Evolutionary conservation across 352 stramenopile genomes (phyloP), one percentile per base, ranked within the genome.

Genomic region (Globisporangium emineosum): DNA sequence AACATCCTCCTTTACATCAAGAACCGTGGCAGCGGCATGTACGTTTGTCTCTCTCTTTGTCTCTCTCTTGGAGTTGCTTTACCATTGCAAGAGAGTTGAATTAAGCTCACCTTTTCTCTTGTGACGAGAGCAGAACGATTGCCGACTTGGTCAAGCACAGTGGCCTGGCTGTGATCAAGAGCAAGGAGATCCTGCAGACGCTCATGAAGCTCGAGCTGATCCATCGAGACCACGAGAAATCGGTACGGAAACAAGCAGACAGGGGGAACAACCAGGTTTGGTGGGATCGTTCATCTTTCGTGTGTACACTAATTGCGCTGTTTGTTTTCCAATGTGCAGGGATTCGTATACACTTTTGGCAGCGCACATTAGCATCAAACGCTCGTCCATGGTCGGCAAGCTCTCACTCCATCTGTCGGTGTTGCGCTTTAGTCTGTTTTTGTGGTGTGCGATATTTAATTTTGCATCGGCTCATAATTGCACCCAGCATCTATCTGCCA

Each of bases 121-220:
- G 40, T 17, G 9, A 21, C 21, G 40, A 21, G 10, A 30, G 27
- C 60, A 94, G 86, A 30, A 89, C 86, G 17, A 95, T 95, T 61
- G 79, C 84, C 9, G 86, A 95, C 52, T 66, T 95, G 8, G 86
- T 93, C 60, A 90, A 90, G 57, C 81, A 93, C 68, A 93, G 81
- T 37, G 77, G 78, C 0, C 56, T 95, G 45, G 72, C 81, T 2
- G 86, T 93, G 37, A 93, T 95, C 72, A 83, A 86, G 37, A 92
- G 83, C 77, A 95, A 95, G 65, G 86, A 95, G 62, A 93, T 93
- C 55, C 64, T 95, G 32, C 84, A 95, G 73, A 93, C 86, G 52
- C 80, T 95, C 45, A 93, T 90, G 75, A 93, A 91, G 67, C 75
- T 95, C 64, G 78, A 90, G 21, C 77, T 93, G 40, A 81, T 95